Evolutionary conservation across 768 basidiomycete species (phyloP).

Genomic region (Piloderma croceum): DNA sequence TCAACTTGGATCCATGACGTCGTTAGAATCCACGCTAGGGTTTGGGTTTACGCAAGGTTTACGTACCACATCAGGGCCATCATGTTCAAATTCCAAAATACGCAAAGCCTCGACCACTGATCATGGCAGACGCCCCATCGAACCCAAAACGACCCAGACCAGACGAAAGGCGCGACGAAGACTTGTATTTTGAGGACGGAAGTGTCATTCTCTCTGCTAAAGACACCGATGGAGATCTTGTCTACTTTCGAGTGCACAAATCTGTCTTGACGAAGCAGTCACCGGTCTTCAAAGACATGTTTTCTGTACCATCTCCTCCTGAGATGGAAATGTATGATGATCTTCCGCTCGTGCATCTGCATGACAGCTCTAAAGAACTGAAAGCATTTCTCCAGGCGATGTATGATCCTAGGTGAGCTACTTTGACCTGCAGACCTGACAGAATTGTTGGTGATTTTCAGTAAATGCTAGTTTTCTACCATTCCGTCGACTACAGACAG

Average conservation of each 20-base stretch:
- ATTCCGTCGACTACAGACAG: too few relatives aligned
- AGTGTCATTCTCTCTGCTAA: constrained; percentile 10
- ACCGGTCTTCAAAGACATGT: constrained; percentile 8
- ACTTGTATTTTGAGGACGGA: constrained; percentile 14
- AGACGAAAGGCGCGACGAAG: too few relatives aligned
- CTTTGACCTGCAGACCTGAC: too few relatives aligned
- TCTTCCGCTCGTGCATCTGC: constrained; percentile 8
- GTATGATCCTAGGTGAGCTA: constrained; percentile 7
- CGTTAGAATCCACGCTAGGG: neutral
- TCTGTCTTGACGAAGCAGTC: constrained; percentile 7
- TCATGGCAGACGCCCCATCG: too few relatives aligned
- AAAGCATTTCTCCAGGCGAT: constrained; percentile 8
- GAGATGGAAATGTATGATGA: constrained; percentile 9
- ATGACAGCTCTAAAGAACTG: constrained; percentile 11
- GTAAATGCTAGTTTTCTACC: too few relatives aligned
- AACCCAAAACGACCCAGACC: too few relatives aligned
- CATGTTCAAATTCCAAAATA: too few relatives aligned
- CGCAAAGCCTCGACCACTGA: too few relatives aligned
- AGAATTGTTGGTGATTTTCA: too few relatives aligned
- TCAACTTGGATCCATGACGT: neutral
- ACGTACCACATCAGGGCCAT: too few relatives aligned
- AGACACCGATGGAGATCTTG: neutral
- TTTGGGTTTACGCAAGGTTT: neutral
- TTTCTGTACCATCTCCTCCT: neutral
- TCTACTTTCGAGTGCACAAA: constrained; percentile 9